phyloP scores from a whole-genome alignment of 495 filamentous ascomycete genomes.

The Lasiosphaeria hispida region DNA sequence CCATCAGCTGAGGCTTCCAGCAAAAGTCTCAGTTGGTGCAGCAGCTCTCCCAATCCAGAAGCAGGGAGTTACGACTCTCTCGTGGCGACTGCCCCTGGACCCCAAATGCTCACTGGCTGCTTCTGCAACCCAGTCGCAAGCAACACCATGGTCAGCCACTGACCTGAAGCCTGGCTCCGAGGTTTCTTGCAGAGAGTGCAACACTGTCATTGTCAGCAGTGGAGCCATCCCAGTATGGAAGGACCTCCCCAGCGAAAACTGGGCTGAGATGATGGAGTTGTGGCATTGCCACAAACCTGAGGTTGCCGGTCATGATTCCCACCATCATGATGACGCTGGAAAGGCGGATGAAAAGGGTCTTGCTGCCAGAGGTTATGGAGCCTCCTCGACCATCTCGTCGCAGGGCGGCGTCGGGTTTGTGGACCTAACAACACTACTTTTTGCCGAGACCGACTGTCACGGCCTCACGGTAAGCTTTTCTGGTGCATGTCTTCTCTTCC shows the following conservation, averaged over 20 bases:
- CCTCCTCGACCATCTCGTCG: slow-evolving; percentile 65
- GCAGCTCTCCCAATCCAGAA: slow-evolving; percentile 35
- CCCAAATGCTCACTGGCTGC: slow-evolving; percentile 12
- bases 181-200: slow-evolving; percentile 67
- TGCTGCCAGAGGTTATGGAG: slow-evolving; percentile 69
- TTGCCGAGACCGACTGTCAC: slow-evolving; percentile 62
- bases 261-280: slow-evolving; percentile 99
- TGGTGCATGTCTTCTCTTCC: slow-evolving; percentile 13
- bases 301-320: slow-evolving; percentile 32
- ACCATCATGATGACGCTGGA: slow-evolving; percentile 17
- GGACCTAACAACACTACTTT: slow-evolving; percentile 71
- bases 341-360: slow-evolving; percentile 44
- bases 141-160: slow-evolving; percentile 68
- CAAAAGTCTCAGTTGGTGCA: slow-evolving; percentile 44
- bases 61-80: slow-evolving; percentile 47
- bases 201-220: slow-evolving; percentile 39
- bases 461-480: slow-evolving; percentile 59
- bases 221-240: slow-evolving; percentile 68
- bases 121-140: slow-evolving; percentile 29
- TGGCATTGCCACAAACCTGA: slow-evolving; percentile 98
- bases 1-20: slow-evolving; percentile 65
- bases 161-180: slow-evolving; percentile 52
- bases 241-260: slow-evolving; percentile 91
- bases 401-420: slow-evolving; percentile 68
- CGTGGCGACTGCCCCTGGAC: slow-evolving; percentile 66